A percentile compares a stretch with the other conserved stretches of the same genome.
phyloP scores from a whole-genome alignment of 2,329 filamentous ascomycete genomes.

The Cladophialophora carrionii region DNA sequence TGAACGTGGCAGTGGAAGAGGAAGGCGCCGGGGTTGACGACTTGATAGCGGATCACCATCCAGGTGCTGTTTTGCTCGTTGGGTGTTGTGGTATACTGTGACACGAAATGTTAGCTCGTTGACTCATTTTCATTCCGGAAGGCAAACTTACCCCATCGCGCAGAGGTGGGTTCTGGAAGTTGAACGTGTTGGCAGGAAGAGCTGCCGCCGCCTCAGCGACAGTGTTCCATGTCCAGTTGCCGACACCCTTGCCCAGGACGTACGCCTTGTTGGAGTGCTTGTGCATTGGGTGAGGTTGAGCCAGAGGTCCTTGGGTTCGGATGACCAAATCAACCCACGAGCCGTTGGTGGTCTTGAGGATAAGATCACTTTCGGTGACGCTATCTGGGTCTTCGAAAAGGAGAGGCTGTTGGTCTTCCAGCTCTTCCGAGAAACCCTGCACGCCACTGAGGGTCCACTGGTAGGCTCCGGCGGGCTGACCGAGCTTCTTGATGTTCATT shows the following conservation, averaged over 20 bases:
- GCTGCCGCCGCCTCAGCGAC: slow-evolving; percentile 57
- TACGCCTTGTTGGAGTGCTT: slow-evolving; percentile 67
- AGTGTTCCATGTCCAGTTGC: slow-evolving; percentile 56
- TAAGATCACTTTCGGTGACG: slow-evolving; percentile 50
- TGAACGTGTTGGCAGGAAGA: slow-evolving; percentile 56
- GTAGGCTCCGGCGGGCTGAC: slow-evolving; percentile 49
- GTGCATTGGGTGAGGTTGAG: slow-evolving; percentile 66
- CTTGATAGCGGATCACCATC: slow-evolving; percentile 60
- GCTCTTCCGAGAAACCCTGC: slow-evolving; percentile 43
- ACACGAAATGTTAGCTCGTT: slow-evolving; percentile 6
- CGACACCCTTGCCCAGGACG: slow-evolving; percentile 57
- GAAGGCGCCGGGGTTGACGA: slow-evolving; percentile 58
- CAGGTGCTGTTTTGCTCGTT: slow-evolving; percentile 46
- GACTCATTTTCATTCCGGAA: too few species aligned
- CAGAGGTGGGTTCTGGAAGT: slow-evolving; percentile 59
- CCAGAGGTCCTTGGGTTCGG: slow-evolving; percentile 48
- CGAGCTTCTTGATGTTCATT: slow-evolving; percentile 41
- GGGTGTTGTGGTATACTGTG: slow-evolving; percentile 47
- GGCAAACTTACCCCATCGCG: slow-evolving; percentile 50
- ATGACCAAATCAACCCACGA: slow-evolving; percentile 63
- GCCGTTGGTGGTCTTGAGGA: slow-evolving; percentile 54
- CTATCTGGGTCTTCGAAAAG: slow-evolving; percentile 51
- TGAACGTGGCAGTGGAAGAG: slow-evolving; percentile 62
- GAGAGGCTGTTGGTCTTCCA: slow-evolving; percentile 50
- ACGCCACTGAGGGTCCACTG: slow-evolving; percentile 59